A percentile compares a stretch with the other conserved stretches of the same genome.
These are phyloP conservation scores for Paracamarosporium sp. DNA, from an alignment of 2,329 filamentous ascomycete species.

Conservation along the genomic window DNA sequence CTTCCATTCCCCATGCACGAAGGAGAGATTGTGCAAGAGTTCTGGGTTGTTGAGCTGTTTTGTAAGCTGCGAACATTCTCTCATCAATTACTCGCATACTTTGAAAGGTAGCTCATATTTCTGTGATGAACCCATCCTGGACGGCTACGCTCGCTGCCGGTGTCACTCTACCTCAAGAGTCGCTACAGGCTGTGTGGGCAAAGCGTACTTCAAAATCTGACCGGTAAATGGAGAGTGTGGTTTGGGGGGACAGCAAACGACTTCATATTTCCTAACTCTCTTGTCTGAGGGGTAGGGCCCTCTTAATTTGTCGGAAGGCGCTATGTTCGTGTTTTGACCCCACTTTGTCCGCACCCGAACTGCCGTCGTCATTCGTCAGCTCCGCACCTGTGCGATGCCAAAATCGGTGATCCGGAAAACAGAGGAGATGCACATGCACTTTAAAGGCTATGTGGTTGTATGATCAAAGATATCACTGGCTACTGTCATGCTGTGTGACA, in stretches of 20 bases:
- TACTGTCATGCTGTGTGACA: not conserved
- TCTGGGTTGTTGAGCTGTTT: constrained; percentile 60
- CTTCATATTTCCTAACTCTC: not conserved
- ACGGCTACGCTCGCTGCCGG: not conserved
- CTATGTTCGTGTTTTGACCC: constrained; percentile 20
- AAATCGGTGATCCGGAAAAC: constrained; percentile 13
- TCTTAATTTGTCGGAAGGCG: not conserved
- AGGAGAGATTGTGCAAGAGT: constrained; percentile 61
- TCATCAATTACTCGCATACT: constrained; percentile 30
- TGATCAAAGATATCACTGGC: not conserved
- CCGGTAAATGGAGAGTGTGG: not conserved
- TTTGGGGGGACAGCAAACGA: not conserved
- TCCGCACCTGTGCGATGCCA: constrained; percentile 2
- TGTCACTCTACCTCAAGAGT: not conserved
- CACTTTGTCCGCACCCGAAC: constrained; percentile 22
- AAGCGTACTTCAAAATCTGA: not conserved
- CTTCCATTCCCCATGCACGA: constrained; percentile 63
- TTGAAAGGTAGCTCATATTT: constrained; percentile 53
- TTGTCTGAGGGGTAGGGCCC: not conserved
- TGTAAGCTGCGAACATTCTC: not conserved
- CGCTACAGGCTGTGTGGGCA: not conserved
- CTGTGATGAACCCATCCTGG: constrained; percentile 30
- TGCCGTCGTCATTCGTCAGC: constrained; percentile 7
- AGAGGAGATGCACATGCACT: not conserved
- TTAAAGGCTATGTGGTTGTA: not conserved